A percentile compares a stretch with the other conserved stretches of the same genome.
Conservation (phyloP, 106 monocot species). For the Dendrobium officinale region DNA sequence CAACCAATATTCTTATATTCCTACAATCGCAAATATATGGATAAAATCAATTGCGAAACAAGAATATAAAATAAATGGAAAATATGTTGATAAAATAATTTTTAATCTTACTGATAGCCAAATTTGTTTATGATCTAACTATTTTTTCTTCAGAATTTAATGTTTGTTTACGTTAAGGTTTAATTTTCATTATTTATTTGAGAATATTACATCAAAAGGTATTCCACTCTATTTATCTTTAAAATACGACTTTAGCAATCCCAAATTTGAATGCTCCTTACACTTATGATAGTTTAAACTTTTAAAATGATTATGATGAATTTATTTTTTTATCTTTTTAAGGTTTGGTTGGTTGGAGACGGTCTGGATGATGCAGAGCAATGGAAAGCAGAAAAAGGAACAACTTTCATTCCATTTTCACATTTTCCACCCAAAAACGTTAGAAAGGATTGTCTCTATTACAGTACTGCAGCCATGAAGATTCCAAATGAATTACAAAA, state of each 20-base stretch:
- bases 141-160: no score
- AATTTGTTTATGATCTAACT: no score
- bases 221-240: background rate
- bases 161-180: no score
- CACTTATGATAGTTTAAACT: background rate
- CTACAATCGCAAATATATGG: no score
- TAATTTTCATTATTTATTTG: background rate
- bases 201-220: background rate
- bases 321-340: background rate
- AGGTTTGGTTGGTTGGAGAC: constrained; percentile 68
- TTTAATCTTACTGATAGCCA: no score
- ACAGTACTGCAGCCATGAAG: constrained; percentile 68
- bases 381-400: constrained; percentile 44
- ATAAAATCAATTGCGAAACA: no score
- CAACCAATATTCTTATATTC: no score
- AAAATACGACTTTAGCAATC: background rate
- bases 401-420: constrained; percentile 52
- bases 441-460: constrained; percentile 57
- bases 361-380: constrained; percentile 43
- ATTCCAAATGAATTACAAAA: constrained; percentile 51
- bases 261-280: background rate
- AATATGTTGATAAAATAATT: no score
- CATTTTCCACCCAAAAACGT: constrained; percentile 53
- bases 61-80: no score
- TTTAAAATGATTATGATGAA: background rate